These are phyloP conservation scores for Sugiyamaella mastotermitis DNA, from an alignment of 805 yeast species.

Conservation along the genomic window DNA sequence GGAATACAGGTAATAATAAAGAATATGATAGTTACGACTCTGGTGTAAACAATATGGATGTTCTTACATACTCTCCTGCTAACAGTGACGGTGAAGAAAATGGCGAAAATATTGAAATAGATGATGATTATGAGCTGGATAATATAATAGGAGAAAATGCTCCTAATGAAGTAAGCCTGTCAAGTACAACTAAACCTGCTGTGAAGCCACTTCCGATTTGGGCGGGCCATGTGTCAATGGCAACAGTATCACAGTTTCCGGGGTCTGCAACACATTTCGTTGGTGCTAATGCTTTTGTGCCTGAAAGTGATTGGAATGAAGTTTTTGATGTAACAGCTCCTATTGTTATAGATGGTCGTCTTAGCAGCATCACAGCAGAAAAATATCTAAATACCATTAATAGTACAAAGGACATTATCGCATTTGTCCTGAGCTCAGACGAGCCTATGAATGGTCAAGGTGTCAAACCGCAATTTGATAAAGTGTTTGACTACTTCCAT, in stretches of 20 bases:
- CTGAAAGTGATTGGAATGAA: conserved; percentile 20
- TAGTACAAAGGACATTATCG: conserved; percentile 45
- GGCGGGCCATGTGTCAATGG: conserved; percentile 39
- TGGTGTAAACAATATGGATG: conserved; percentile 4
- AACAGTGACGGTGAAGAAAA: conserved; percentile 6
- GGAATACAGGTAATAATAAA: conserved; percentile 12
- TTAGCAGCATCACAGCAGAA: conserved; percentile 49
- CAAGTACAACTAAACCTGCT: background rate
- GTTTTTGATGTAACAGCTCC: conserved; percentile 18
- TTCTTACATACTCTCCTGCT: conserved; percentile 4
- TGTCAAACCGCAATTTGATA: conserved; percentile 28
- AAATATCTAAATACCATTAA: conserved; percentile 43
- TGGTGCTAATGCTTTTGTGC: conserved; percentile 24
- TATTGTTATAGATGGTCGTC: conserved; percentile 57
- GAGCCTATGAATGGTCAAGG: conserved; percentile 15
- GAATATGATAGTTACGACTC: background rate
- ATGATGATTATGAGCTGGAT: conserved; percentile 17
- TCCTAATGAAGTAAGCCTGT: conserved; percentile 1
- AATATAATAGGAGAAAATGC: conserved; percentile 22
- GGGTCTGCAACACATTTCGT: conserved; percentile 35
- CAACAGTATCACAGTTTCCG: conserved; percentile 38
- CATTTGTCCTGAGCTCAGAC: conserved; percentile 39
- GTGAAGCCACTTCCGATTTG: conserved; percentile 10
- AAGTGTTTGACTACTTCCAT: conserved; percentile 42
- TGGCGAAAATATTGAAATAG: conserved; percentile 14